Conservation (phyloP, 2,329 filamentous ascomycete genomes). For the Dactylellina sp. region DNA sequence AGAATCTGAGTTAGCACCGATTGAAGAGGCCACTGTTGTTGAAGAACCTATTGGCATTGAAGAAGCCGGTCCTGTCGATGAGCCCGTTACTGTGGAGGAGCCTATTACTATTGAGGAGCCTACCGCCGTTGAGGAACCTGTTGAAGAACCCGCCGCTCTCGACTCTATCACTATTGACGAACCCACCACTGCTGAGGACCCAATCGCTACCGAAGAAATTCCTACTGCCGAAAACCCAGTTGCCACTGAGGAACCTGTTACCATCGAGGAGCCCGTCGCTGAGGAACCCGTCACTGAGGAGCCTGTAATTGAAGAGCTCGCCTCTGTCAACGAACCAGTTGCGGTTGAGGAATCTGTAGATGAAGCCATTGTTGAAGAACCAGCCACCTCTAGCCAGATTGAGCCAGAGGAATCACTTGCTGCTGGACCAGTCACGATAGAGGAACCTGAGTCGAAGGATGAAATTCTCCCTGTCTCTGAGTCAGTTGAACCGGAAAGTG, state of each 20-base stretch:
- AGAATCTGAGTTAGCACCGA: conserved; percentile 3
- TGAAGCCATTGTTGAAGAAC: not conserved
- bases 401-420: conserved; percentile 2
- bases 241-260: not conserved
- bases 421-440: not conserved
- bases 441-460: conserved; percentile 14
- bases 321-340: not conserved
- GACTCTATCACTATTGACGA: conserved; percentile 22
- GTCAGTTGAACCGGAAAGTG: conserved; percentile 17
- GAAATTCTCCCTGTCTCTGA: conserved; percentile 13
- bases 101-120: not conserved
- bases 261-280: conserved; percentile 1
- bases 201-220: not conserved
- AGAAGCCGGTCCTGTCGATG: not conserved
- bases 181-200: conserved; percentile 9
- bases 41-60: conserved; percentile 22
- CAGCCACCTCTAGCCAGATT: not conserved
- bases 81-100: not conserved
- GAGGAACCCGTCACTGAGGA: conserved; percentile 16
- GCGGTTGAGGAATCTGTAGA: conserved; percentile 10
- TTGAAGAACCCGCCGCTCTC: conserved; percentile 5
- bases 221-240: not conserved
- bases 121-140: conserved; percentile 6
- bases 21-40: conserved; percentile 15
- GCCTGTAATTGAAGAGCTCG: not conserved